Evolutionary conservation across 805 yeast genomes (phyloP).

Genomic region (Candida awuae): DNA sequence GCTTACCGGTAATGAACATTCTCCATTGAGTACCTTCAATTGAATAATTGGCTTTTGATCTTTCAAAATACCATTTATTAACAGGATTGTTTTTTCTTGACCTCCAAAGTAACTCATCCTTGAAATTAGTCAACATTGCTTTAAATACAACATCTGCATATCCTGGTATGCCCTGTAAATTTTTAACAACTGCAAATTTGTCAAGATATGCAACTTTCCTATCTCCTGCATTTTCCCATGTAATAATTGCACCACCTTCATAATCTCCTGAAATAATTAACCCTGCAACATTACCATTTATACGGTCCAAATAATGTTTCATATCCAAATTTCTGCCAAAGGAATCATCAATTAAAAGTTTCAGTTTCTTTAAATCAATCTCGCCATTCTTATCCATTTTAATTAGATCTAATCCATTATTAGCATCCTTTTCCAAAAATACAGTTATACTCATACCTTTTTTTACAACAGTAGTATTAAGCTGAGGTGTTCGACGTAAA

Average conservation of each 20-base stretch:
- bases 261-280: conserved; percentile 86
- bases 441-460: conserved; percentile 60
- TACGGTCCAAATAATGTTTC: conserved; percentile 57
- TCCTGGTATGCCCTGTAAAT: conserved; percentile 84
- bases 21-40: conserved; percentile 34
- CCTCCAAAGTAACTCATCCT: conserved; percentile 79
- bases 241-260: conserved; percentile 89
- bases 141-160: conserved; percentile 92
- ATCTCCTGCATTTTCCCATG: conserved; percentile 38
- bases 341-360: conserved; percentile 64
- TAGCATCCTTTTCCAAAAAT: conserved; percentile 25
- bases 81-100: conserved; percentile 83
- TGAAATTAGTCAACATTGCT: conserved; percentile 58
- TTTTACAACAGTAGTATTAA: conserved; percentile 72
- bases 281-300: conserved; percentile 61
- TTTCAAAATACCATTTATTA: conserved; percentile 94
- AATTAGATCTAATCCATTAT: conserved; percentile 33
- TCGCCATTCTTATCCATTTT: conserved; percentile 30
- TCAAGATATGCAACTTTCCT: conserved; percentile 68
- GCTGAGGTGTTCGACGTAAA: conserved; percentile 45
- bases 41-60: conserved; percentile 64
- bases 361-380: conserved; percentile 51
- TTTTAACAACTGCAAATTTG: conserved; percentile 82
- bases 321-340: conserved; percentile 63
- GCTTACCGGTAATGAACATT: conserved; percentile 34